A percentile compares a stretch with the other conserved stretches of the same genome.
Conservation (phyloP, 805 yeast genomes). For the Candida anglica region DNA sequence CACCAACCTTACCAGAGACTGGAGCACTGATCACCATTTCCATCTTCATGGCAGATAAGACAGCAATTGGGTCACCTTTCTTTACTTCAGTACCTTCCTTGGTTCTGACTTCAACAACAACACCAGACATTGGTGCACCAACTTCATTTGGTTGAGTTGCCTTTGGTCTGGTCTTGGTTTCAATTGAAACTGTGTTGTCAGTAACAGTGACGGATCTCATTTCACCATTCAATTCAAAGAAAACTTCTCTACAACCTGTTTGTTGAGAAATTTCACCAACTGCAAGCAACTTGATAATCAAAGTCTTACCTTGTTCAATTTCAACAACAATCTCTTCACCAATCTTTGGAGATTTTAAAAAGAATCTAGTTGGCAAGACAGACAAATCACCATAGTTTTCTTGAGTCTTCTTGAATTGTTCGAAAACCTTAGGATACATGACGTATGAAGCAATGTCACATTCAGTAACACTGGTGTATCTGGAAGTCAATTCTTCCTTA, state of each 20-base stretch:
- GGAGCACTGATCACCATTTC: conserved; percentile 98
- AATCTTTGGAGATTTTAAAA: conserved; percentile 81
- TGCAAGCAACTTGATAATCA: conserved; percentile 88
- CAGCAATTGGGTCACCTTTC: conserved; percentile 95
- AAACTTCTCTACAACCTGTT: conserved; percentile 92
- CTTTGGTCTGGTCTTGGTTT: conserved; percentile 81
- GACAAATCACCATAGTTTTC: conserved; percentile 90
- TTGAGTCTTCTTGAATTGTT: conserved; percentile 68
- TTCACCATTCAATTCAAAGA: conserved; percentile 98
- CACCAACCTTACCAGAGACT: conserved; percentile 77
- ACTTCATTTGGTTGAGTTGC: conserved; percentile 91
- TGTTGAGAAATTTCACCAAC: conserved; percentile 81
- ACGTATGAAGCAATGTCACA: conserved; percentile 91
- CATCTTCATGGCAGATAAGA: conserved; percentile 98
- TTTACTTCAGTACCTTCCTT: conserved; percentile 84
- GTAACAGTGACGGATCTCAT: conserved; percentile 91
- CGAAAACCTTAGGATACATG: conserved; percentile 98
- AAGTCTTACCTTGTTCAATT: conserved; percentile 91
- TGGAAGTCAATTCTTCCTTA: conserved; percentile 65
- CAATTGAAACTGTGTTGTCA: conserved; percentile 84
- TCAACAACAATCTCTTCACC: conserved; percentile 87
- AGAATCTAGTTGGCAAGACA: conserved; percentile 87
- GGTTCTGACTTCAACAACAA: conserved; percentile 89
- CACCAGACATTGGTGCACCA: conserved; percentile 99
- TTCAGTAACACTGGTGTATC: conserved; percentile 71